Conservation (phyloP, 805 yeast species). For the Sungouiella blattae region DNA sequence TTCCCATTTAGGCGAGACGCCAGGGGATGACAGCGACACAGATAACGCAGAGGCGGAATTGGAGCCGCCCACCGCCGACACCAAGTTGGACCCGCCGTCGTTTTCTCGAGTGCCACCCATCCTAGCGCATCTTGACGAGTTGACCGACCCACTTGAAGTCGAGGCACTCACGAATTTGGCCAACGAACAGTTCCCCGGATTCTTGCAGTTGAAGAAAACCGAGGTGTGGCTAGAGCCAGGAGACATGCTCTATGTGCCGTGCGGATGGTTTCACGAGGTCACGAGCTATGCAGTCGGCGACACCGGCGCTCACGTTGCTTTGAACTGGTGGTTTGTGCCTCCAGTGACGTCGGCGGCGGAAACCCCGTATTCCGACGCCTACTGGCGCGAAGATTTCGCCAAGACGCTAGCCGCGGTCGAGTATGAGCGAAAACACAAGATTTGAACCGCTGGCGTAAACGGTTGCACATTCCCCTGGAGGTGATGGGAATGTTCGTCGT, state of each 20-base stretch:
- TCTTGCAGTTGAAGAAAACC: conserved; percentile 38
- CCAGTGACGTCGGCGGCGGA: conserved; percentile 39
- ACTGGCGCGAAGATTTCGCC: conserved; percentile 53
- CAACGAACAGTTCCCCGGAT: conserved; percentile 45
- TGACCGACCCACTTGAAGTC: conserved; percentile 27
- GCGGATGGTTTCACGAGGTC: conserved; percentile 84
- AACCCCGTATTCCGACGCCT: conserved; percentile 44
- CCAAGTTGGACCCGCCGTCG: conserved; percentile 58
- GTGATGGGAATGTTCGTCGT: too few species aligned
- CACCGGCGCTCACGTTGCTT: conserved; percentile 50
- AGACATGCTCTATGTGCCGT: conserved; percentile 65
- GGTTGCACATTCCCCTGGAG: background rate
- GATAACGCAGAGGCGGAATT: background rate
- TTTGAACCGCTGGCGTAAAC: too few species aligned
- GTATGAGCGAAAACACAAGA: background rate
- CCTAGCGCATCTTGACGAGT: conserved; percentile 56
- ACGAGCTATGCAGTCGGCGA: conserved; percentile 50
- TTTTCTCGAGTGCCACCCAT: conserved; percentile 64
- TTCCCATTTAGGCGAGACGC: conserved; percentile 15
- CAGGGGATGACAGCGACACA: background rate
- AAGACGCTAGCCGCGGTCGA: conserved; percentile 35
- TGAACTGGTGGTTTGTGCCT: conserved; percentile 75
- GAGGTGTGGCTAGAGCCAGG: conserved; percentile 56
- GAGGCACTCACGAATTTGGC: conserved; percentile 33
- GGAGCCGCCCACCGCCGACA: conserved; percentile 52